Evolutionary conservation across 495 filamentous ascomycete species (phyloP), one percentile per base, ranked within the genome.

Genomic region (Neurospora hispaniola): DNA sequence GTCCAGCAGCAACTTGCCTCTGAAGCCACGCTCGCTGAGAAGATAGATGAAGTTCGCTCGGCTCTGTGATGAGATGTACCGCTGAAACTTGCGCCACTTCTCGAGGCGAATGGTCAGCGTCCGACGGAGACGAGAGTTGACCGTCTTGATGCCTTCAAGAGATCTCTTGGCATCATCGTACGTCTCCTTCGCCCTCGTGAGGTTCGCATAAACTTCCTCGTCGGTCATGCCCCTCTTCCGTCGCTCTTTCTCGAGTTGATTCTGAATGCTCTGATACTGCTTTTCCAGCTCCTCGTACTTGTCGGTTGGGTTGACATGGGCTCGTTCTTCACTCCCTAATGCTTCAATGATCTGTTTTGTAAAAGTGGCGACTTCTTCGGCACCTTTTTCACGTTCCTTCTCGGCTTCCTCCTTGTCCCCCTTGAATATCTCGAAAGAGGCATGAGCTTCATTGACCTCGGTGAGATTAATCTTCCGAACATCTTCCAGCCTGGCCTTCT

Each of bases 11-110:
- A 98, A 86, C 73, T 88, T 88, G 66, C 96, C 96, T 23, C 94
- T 89, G 82, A 97, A 99, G 18, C 91, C 89, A 76, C 96, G 88
- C 79, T 98, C 94, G 76, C 89, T 92, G 66, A 99, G 86, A 16
- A 98, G 86, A 77, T 94, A 96, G 48, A 86, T 90, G 78, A 99
- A 99, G 74, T 93, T 93, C 20, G 89, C 89, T 69, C 94, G 89
- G 38, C 94, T 94, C 70, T 93, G 89, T 14, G 89, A 89, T 12
- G 93, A 92, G 73, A 99, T 98, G 74, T 90, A 88, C 14, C 87
- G 83, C 75, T 94, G 90, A 81, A 99, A 98, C 70, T 88, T 85
- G 71, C 86, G 83, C 92, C 93, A 98, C 73, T 93, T 90, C 38
- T 88, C 83, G 48, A 90, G 87, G 5, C 96, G 92, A 70, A 92